These are phyloP conservation scores for Fraxinus excelsior DNA, from an alignment of 257 asterid species.

Conservation along the genomic window DNA sequence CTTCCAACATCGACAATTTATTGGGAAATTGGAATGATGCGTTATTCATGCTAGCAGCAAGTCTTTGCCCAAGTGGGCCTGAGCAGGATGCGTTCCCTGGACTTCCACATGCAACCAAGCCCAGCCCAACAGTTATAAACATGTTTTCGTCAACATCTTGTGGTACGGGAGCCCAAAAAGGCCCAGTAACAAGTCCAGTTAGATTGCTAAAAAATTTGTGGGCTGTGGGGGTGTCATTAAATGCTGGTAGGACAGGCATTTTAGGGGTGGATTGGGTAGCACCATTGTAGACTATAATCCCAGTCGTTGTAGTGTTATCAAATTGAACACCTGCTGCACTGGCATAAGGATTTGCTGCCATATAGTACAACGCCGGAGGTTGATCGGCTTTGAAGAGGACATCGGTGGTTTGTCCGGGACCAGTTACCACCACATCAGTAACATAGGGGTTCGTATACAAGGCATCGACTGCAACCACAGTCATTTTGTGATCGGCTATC, in stretches of 20 bases:
- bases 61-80: slow-evolving; percentile 43
- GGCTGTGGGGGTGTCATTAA: slow-evolving; percentile 74
- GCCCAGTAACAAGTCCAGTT: slow-evolving; percentile 51
- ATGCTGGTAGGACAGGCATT: slow-evolving; percentile 69
- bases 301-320: slow-evolving; percentile 60
- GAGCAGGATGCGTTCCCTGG: slow-evolving; percentile 44
- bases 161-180: slow-evolving; percentile 57
- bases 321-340: slow-evolving; percentile 35
- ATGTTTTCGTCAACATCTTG: slow-evolving; percentile 45
- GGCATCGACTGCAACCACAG: slow-evolving; percentile 65
- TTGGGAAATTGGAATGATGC: slow-evolving; percentile 61
- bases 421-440: slow-evolving; percentile 63
- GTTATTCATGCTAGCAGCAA: slow-evolving; percentile 76
- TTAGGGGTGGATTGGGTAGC: slow-evolving; percentile 41
- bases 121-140: slow-evolving; percentile 66
- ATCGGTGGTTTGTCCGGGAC: slow-evolving; percentile 76
- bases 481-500: slow-evolving; percentile 64
- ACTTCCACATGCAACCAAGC: slow-evolving; percentile 44
- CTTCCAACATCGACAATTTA: slow-evolving; percentile 56
- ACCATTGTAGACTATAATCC: slow-evolving; percentile 41
- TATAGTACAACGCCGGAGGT: slow-evolving; percentile 53
- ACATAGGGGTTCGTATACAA: slow-evolving; percentile 59
- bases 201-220: slow-evolving; percentile 50
- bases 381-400: slow-evolving; percentile 62
- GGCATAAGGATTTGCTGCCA: slow-evolving; percentile 62